phyloP scores from a whole-genome alignment of 345 rosid species.

The Citrus trifoliata region DNA sequence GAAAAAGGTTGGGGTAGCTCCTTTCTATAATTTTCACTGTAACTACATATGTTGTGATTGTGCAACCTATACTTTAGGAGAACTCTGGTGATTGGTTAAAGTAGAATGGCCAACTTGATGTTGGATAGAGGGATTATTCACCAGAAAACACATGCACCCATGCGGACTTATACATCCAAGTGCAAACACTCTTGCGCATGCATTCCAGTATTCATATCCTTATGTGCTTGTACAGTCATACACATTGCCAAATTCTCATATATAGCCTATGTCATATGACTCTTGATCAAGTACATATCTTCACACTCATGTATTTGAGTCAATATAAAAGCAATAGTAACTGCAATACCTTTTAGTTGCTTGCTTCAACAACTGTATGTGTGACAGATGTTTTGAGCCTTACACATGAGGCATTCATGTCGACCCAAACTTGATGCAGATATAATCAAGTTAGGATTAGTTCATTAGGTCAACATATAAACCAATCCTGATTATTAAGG shows the following conservation, averaged over 20 bases:
- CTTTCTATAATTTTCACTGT: background rate
- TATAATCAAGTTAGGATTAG: background rate
- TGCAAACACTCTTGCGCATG: background rate
- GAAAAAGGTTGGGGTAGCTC: constrained; percentile 48
- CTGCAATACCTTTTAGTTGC: background rate
- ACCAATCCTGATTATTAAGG: background rate
- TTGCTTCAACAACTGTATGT: background rate
- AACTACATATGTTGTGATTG: background rate
- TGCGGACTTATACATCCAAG: background rate
- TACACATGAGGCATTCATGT: background rate
- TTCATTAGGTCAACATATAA: background rate
- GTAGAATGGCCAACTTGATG: background rate
- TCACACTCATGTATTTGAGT: background rate
- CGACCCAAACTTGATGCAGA: background rate
- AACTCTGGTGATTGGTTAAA: background rate
- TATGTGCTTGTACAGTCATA: background rate
- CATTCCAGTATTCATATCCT: background rate
- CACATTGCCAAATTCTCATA: background rate
- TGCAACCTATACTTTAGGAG: background rate
- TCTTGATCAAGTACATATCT: background rate
- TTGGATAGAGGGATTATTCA: background rate
- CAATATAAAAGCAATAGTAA: background rate
- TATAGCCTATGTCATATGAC: background rate
- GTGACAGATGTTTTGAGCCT: background rate
- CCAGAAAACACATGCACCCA: background rate